Evolutionary conservation across 371 early-diverging fungal species (phyloP).

Genomic region (Rhizomucor miehei): DNA sequence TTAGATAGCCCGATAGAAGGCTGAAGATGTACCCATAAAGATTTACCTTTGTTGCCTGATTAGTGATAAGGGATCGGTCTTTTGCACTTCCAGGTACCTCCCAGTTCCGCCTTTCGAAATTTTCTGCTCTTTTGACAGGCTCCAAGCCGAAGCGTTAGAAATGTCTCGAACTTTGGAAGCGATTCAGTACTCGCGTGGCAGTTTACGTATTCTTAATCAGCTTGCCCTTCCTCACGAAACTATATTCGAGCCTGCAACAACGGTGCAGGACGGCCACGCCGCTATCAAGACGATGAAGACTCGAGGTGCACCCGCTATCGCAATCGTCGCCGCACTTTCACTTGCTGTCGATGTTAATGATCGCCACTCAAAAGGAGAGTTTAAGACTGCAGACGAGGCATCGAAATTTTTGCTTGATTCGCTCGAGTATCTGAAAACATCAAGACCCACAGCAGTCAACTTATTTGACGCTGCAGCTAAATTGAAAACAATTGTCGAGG

Average conservation of each 20-base stretch:
- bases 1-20: too few species aligned
- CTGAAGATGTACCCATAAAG: too few species aligned
- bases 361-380: conserved; percentile 27
- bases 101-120: too few species aligned
- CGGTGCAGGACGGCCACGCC: conserved; percentile 75
- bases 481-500: conserved; percentile 47
- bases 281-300: conserved; percentile 95
- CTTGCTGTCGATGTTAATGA: conserved; percentile 80
- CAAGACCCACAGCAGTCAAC: conserved; percentile 96
- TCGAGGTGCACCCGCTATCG: conserved; percentile 95
- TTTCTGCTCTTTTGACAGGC: too few species aligned
- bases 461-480: conserved; percentile 89
- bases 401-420: conserved; percentile 55
- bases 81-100: too few species aligned
- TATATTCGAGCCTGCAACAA: conserved; percentile 68
- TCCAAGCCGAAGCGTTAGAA: not conserved
- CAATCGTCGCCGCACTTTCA: conserved; percentile 91
- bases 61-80: too few species aligned
- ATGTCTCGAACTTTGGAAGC: conserved; percentile 63
- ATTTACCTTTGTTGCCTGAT: too few species aligned
- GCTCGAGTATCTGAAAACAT: conserved; percentile 81
- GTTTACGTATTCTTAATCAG: conserved; percentile 85
- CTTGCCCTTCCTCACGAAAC: conserved; percentile 87
- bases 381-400: conserved; percentile 43
- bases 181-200: conserved; percentile 70